Conservation (phyloP, 495 filamentous ascomycete species). For the Hamigera avellanea region DNA sequence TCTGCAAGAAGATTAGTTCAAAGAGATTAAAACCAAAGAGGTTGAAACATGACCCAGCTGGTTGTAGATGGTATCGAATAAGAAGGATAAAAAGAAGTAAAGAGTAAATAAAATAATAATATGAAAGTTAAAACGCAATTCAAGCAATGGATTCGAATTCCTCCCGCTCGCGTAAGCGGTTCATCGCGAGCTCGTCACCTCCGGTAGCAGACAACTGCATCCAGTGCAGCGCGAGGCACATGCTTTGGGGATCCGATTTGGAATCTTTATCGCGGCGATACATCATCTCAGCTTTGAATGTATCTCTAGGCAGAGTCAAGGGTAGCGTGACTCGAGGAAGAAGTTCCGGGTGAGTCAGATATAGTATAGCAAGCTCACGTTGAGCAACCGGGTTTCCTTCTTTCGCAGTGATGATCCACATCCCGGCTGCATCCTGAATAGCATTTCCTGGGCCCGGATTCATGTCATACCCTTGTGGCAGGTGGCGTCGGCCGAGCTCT, state of each 20-base stretch:
- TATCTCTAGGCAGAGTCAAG: slow-evolving; percentile 73
- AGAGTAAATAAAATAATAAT: slow-evolving; percentile 6
- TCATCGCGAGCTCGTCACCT: slow-evolving; percentile 77
- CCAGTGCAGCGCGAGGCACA: slow-evolving; percentile 97
- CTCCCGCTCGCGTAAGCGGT: slow-evolving; percentile 67
- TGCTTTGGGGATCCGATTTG: slow-evolving; percentile 69
- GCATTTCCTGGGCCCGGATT: slow-evolving; percentile 27
- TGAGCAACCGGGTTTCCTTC: slow-evolving; percentile 90
- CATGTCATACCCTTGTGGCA: slow-evolving; percentile 26
- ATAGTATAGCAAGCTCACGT: slow-evolving; percentile 87
- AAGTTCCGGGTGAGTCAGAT: slow-evolving; percentile 84
- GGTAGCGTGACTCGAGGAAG: slow-evolving; percentile 77
- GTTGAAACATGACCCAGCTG: not conserved
- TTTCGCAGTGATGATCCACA: slow-evolving; percentile 92
- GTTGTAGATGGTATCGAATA: slow-evolving; percentile 12
- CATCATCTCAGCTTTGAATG: slow-evolving; percentile 84
- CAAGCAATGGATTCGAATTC: slow-evolving; percentile 44
- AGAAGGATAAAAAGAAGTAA: not conserved
- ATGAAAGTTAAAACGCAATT: slow-evolving; percentile 5
- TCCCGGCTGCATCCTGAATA: slow-evolving; percentile 75
- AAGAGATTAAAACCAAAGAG: not conserved
- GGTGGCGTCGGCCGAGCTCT: slow-evolving; percentile 30
- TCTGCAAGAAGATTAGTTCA: no score
- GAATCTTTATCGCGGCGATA: slow-evolving; percentile 43
- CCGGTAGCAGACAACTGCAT: slow-evolving; percentile 86